Evolutionary conservation across 2,329 filamentous ascomycete species (phyloP).

Genomic region (Chaetothyriales sp.): DNA sequence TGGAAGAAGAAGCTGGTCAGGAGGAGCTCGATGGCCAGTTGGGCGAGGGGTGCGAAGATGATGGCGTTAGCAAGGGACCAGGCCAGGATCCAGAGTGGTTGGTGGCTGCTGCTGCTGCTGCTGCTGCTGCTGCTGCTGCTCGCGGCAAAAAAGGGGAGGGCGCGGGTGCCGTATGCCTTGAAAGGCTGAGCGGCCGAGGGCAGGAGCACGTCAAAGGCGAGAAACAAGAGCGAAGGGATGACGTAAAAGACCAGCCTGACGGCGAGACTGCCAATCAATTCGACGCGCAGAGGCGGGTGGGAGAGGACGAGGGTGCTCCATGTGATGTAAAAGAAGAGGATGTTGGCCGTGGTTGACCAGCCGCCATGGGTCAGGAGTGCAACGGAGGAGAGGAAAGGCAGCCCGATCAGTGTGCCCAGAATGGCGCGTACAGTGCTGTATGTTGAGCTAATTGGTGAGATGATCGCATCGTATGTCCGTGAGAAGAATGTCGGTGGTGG

Average conservation of each 20-base stretch:
- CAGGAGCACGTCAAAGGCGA: constrained; percentile 54
- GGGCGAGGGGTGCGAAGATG: constrained; percentile 36
- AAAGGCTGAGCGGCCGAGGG: constrained; percentile 54
- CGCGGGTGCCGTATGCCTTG: constrained; percentile 48
- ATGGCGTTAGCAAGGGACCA: constrained; percentile 44
- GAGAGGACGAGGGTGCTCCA: constrained; percentile 73
- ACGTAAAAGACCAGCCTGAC: constrained; percentile 57
- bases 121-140: too few relatives aligned
- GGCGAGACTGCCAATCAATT: constrained; percentile 54
- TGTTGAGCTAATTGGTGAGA: constrained; percentile 14
- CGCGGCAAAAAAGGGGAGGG: constrained; percentile 28
- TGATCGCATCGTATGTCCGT: constrained; percentile 12
- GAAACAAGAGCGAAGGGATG: constrained; percentile 55
- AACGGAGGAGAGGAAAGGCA: constrained; percentile 57
- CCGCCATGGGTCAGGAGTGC: constrained; percentile 47
- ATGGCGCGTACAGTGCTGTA: constrained; percentile 15
- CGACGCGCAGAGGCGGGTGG: constrained; percentile 58
- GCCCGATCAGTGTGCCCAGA: constrained; percentile 53
- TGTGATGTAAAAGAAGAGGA: constrained; percentile 80
- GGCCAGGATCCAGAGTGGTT: constrained; percentile 36
- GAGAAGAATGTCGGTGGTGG: constrained; percentile 13
- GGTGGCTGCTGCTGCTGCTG: constrained; percentile 5
- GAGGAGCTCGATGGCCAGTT: constrained; percentile 40
- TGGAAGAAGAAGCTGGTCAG: constrained; percentile 40
- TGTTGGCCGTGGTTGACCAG: constrained; percentile 64